Evolutionary conservation across 1,139 yeast species (phyloP), one percentile per base, ranked within the genome.

Genomic region (Blastobotrys serpentis): DNA sequence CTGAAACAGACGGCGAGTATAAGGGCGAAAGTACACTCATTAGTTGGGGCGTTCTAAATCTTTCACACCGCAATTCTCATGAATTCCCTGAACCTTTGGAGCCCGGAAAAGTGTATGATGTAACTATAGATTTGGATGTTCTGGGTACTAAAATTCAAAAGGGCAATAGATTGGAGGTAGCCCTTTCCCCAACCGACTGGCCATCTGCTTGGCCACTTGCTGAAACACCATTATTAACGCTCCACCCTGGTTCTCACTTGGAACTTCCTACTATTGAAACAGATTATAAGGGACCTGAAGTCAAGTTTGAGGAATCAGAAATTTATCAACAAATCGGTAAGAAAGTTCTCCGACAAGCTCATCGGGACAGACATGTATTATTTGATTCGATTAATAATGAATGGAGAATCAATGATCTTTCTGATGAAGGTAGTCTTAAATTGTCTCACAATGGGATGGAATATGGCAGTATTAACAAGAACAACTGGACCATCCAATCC

Each of bases 21-120:
- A 36, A 18, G 16, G 67, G 67, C 10, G 74, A 71, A 47, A 56
- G 62, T 46, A 64, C 67, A 11, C 53, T 73, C 33, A 54, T 72
- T 14, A 67, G 73, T 1, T 72, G 76, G 76, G 76, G 76, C n/a
- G 70, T 69, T 51, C 55, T 71, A 40, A 73, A 73, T 50, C 53
- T 72, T 37, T 60, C 71, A 1, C 75, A 72, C 55, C 61, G 68
- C 42, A 63, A 70, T n/a, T 68, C 72, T 1, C 65, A 68, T 51
- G 75, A 72, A 52, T 56, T 52, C 47, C 77, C 77, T 5, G 62
- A 63, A 46, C 53, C 51, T 42, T 55, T 72, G 40, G 59, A 52
- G 21, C 58, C 62, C 2, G 67, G 62, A 3, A 42, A 66, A 45
- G 59, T 54, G 23, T 71, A 72, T 48, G 60, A 66, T n/a, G 58